Evolutionary conservation across 2,329 filamentous ascomycete species (phyloP).

Genomic region (Fusarium chaquense): DNA sequence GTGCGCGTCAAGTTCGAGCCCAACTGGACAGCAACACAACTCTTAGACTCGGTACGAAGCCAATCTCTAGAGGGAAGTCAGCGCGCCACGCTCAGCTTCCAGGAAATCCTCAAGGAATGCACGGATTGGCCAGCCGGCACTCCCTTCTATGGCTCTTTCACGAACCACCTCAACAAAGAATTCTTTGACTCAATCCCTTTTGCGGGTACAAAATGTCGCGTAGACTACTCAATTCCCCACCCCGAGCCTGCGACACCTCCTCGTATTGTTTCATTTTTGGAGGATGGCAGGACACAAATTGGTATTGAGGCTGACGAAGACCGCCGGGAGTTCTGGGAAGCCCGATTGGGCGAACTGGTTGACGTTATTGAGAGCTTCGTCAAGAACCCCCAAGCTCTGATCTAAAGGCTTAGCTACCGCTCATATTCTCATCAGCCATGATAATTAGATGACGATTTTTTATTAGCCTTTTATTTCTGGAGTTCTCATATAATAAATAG

Average conservation of each 20-base stretch:
- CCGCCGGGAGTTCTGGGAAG: constrained; percentile 46
- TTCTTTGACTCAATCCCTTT: constrained; percentile 48
- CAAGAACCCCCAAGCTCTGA: constrained; percentile 18
- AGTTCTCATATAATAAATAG: too few relatives aligned
- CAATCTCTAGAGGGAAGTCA: constrained; percentile 45
- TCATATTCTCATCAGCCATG: neutral
- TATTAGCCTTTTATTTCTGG: neutral
- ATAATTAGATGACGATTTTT: neutral
- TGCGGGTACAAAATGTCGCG: constrained; percentile 44
- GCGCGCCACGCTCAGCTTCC: constrained; percentile 43
- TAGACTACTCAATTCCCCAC: constrained; percentile 46
- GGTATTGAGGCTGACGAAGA: constrained; percentile 48
- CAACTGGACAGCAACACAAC: constrained; percentile 39
- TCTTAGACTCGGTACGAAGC: constrained; percentile 41
- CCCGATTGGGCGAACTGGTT: constrained; percentile 41
- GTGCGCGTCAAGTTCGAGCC: constrained; percentile 45
- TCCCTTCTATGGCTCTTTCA: constrained; percentile 45
- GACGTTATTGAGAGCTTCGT: constrained; percentile 36
- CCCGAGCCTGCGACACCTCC: constrained; percentile 44
- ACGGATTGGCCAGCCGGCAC: constrained; percentile 35
- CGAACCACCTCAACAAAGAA: constrained; percentile 48
- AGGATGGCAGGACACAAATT: constrained; percentile 40
- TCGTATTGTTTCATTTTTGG: constrained; percentile 45
- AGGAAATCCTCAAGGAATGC: constrained; percentile 37
- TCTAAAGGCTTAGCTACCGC: neutral